Percentiles rank a stretch among this genome's conserved stretches.
These are phyloP conservation scores for Lepidium aucheri DNA, from an alignment of 345 rosid genomes.

Conservation along the genomic window DNA sequence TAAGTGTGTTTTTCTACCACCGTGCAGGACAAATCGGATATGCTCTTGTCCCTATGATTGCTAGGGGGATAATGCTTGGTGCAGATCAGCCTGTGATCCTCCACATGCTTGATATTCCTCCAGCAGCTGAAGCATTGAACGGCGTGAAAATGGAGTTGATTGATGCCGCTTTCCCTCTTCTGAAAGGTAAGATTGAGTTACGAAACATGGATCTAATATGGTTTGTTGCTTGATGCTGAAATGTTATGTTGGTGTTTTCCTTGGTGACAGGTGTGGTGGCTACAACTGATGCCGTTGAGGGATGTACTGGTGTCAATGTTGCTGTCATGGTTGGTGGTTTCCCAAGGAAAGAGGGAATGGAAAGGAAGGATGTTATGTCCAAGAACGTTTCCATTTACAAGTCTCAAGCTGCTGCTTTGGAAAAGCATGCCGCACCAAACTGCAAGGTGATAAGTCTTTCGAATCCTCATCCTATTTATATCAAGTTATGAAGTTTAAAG, in stretches of 20 bases:
- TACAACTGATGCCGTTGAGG: slow-evolving; percentile 88
- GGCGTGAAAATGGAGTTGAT: slow-evolving; percentile 97
- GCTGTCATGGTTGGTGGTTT: slow-evolving; percentile 99
- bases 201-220: not conserved
- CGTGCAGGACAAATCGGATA: slow-evolving; percentile 94
- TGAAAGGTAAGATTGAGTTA: slow-evolving; percentile 48
- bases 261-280: slow-evolving; percentile 80
- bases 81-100: slow-evolving; percentile 96
- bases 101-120: slow-evolving; percentile 96
- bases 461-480: not conserved
- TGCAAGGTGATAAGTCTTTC: slow-evolving; percentile 59
- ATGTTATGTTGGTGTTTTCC: not conserved
- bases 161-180: slow-evolving; percentile 95
- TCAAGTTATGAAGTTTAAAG: not conserved
- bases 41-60: slow-evolving; percentile 98
- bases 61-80: slow-evolving; percentile 95
- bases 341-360: slow-evolving; percentile 99
- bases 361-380: slow-evolving; percentile 94
- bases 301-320: slow-evolving; percentile 80
- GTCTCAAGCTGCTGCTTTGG: slow-evolving; percentile 95
- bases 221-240: not conserved
- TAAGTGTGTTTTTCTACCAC: not conserved
- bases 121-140: slow-evolving; percentile 94
- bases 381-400: slow-evolving; percentile 96
- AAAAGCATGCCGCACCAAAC: slow-evolving; percentile 82